These are phyloP conservation scores for Amylocarpus encephaloides DNA, from an alignment of 2,329 filamentous ascomycete genomes.

Conservation along the genomic window DNA sequence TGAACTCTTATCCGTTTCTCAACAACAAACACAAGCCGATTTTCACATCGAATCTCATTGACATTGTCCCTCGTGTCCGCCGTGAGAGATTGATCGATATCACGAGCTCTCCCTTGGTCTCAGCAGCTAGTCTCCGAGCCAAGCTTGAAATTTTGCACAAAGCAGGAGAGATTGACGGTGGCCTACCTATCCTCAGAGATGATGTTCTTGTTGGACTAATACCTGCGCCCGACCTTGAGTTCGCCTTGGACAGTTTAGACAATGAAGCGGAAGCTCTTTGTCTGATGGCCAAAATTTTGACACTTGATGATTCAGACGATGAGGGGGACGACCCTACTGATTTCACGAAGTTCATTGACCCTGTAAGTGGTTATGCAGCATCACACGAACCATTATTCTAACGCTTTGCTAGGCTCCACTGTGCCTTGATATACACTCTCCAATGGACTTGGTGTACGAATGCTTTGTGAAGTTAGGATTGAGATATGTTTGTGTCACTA, in stretches of 20 bases:
- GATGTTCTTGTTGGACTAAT: constrained; percentile 82
- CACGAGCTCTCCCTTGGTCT: constrained; percentile 70
- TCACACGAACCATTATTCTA: neutral
- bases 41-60: constrained; percentile 81
- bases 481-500: constrained; percentile 83
- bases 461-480: constrained; percentile 92
- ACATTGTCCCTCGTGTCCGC: constrained; percentile 73
- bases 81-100: constrained; percentile 83
- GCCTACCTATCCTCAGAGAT: constrained; percentile 76
- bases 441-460: constrained; percentile 94
- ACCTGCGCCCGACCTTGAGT: constrained; percentile 89
- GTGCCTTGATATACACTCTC: constrained; percentile 67
- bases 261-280: constrained; percentile 71
- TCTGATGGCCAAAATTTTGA: constrained; percentile 67
- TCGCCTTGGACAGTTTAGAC: constrained; percentile 75
- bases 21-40: constrained; percentile 91
- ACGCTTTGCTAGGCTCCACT: neutral
- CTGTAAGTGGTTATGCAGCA: constrained; percentile 42
- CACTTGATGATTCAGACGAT: constrained; percentile 57
- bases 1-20: constrained; percentile 97
- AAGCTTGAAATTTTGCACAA: constrained; percentile 79
- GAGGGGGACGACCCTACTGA: constrained; percentile 64
- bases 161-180: constrained; percentile 86
- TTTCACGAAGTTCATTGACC: constrained; percentile 88
- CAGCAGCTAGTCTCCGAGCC: constrained; percentile 66